A percentile compares a stretch with the other conserved stretches of the same genome.
Evolutionary conservation across 495 filamentous ascomycete genomes (phyloP).

Genomic region (Lophium mytilinum): DNA sequence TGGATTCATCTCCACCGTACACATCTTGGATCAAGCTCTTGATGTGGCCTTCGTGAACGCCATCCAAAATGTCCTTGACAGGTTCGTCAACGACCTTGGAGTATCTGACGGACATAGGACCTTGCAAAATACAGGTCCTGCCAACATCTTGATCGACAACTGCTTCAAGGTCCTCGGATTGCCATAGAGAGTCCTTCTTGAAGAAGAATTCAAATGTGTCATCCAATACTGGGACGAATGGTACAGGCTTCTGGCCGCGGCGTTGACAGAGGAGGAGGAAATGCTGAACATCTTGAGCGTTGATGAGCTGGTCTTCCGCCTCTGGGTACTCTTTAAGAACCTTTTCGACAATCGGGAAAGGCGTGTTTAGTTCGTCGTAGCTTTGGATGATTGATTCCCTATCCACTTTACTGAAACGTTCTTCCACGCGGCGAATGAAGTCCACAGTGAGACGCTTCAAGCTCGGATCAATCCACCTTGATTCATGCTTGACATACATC

Average conservation of each 20-base stretch:
- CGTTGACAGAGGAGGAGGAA: conserved; percentile 91
- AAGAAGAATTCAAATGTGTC: conserved; percentile 97
- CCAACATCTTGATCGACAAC: conserved; percentile 94
- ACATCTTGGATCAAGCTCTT: conserved; percentile 65
- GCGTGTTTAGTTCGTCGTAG: conserved; percentile 78
- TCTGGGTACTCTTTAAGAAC: conserved; percentile 79
- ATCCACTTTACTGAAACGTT: conserved; percentile 66
- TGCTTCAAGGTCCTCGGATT: conserved; percentile 92
- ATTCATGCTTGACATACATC: conserved; percentile 91
- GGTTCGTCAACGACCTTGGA: conserved; percentile 84
- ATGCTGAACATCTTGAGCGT: conserved; percentile 92
- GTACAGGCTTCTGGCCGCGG: conserved; percentile 89
- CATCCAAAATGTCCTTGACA: conserved; percentile 84
- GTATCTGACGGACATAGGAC: conserved; percentile 87
- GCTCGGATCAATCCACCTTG: conserved; percentile 86
- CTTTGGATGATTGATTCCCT: conserved; percentile 73
- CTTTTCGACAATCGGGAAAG: conserved; percentile 64
- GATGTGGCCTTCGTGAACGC: conserved; percentile 83
- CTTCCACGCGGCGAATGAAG: conserved; percentile 92
- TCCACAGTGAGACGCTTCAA: conserved; percentile 76
- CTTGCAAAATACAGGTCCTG: conserved; percentile 89
- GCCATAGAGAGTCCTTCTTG: conserved; percentile 99
- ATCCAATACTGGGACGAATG: conserved; percentile 87
- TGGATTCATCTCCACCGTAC: conserved; percentile 62
- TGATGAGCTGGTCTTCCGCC: conserved; percentile 84